Conservation (phyloP, 1,284 basidiomycete genomes). For the Malassezia dermatis region DNA sequence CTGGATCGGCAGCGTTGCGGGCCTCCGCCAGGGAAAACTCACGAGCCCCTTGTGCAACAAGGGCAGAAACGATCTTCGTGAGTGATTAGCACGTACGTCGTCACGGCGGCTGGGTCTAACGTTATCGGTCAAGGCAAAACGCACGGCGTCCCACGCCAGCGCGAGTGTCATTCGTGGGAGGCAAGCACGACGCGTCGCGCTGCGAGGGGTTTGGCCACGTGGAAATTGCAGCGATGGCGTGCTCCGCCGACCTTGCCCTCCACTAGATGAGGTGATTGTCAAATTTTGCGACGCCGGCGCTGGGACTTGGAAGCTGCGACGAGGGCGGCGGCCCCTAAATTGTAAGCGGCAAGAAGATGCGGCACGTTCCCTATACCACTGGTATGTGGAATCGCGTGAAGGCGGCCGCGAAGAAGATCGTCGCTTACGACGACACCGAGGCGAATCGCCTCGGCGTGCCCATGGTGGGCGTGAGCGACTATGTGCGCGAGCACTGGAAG, state of each 20-base stretch:
- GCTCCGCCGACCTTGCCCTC: background rate
- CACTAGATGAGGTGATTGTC: conserved; percentile 7
- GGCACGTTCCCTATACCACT: background rate
- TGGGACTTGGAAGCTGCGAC: background rate
- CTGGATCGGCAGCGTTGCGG: background rate
- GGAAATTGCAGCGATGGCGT: conserved; percentile 6
- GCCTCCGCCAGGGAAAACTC: background rate
- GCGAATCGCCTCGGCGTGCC: conserved; percentile 42
- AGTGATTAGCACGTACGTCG: background rate
- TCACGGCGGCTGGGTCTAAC: background rate
- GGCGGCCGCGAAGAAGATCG: conserved; percentile 14
- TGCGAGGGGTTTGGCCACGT: background rate
- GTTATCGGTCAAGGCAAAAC: conserved; percentile 3
- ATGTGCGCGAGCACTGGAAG: conserved; percentile 24
- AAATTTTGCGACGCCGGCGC: background rate
- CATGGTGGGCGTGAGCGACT: conserved; percentile 39
- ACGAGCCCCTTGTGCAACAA: background rate
- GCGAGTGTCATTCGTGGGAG: background rate
- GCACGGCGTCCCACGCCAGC: background rate
- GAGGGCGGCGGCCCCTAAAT: background rate
- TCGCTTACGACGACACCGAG: conserved; percentile 39
- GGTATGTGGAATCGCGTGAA: conserved; percentile 3
- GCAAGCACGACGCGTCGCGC: background rate
- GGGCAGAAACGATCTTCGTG: background rate
- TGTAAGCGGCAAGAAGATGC: background rate